Conservation (phyloP, 345 rosid species). For the Sapria himalayana region DNA sequence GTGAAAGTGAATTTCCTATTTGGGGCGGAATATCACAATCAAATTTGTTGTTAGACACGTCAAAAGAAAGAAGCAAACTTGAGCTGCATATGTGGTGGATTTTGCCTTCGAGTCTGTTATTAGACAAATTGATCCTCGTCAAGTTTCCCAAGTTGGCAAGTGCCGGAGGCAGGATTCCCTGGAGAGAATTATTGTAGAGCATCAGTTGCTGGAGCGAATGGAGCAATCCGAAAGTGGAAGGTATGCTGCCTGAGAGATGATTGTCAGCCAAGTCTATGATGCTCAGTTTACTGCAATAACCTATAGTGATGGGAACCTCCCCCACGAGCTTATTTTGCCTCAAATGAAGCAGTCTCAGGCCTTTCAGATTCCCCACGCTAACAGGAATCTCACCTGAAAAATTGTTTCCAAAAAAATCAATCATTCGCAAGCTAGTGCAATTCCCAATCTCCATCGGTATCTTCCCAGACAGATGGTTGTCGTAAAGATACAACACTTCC, state of each 20-base stretch:
- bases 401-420: constrained; percentile 62
- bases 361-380: constrained; percentile 34
- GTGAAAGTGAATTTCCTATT: constrained; percentile 54
- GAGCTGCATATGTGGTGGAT: constrained; percentile 47
- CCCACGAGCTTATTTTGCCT: constrained; percentile 66
- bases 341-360: constrained; percentile 44
- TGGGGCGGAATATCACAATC: constrained; percentile 40
- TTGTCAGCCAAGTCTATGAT: constrained; percentile 88
- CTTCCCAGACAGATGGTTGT: constrained; percentile 45
- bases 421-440: constrained; percentile 52
- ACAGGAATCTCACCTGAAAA: constrained; percentile 50
- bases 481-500: constrained; percentile 48
- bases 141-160: constrained; percentile 39
- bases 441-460: constrained; percentile 74
- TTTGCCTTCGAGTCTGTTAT: constrained; percentile 53
- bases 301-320: constrained; percentile 43
- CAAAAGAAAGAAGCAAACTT: constrained; percentile 49
- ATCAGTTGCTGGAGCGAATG: constrained; percentile 38
- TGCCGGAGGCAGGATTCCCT: constrained; percentile 46
- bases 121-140: constrained; percentile 69
- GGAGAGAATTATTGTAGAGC: constrained; percentile 86
- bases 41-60: constrained; percentile 53
- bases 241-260: constrained; percentile 40
- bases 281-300: constrained; percentile 44
- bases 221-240: constrained; percentile 35